Evolutionary conservation across 768 basidiomycete species (phyloP), one percentile per base, ranked within the genome.

Genomic region (Crassisporium funariophilum): DNA sequence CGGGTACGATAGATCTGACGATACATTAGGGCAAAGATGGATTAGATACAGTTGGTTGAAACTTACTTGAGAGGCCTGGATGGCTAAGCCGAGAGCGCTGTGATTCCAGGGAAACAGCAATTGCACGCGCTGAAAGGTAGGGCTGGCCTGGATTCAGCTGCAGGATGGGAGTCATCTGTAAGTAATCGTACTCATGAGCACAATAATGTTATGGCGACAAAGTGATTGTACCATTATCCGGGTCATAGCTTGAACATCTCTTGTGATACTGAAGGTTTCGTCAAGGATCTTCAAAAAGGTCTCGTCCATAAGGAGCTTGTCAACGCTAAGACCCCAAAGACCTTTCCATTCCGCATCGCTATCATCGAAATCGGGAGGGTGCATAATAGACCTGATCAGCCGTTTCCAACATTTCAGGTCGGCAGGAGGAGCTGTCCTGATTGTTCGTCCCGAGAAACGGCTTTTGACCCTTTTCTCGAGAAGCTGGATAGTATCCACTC

Each of bases 381-480:
- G 66, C 3, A 95, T 62, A 4, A 80, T 60, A 1, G 57, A 59
- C 50, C 70, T 74, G 36, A 80, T 71, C n/a, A 83, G 63, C 6
- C 58, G 62, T 10, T 79, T 60, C 75, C 85, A 88, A 13, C 67
- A 67, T 3, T 70, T 65, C 1, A 83, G 49, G 7, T 68, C 70
- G 4, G 69, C 58, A 2, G 85, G 82, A 11, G 88, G 80, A 0
- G 82, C 77, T 5, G 91, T 84, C 37, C 91, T 81, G 46, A 95
- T 75, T 57, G 92, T 89, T 45, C 97, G 77, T 23, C 94, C 92
- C 1, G 95, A 98, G 69, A 98, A 99, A 3, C 97, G 82, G 54
- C 93, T 97, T 68, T 98, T 97, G 40, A 99, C 97, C 35, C 97
- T 79, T 65, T 99, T 99, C 65, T 99, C 97, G 13, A 99, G 74